Percentiles rank a stretch among this genome's conserved stretches.
Conservation (phyloP, 495 filamentous ascomycete genomes). For the Aspergillus nanangensis region DNA sequence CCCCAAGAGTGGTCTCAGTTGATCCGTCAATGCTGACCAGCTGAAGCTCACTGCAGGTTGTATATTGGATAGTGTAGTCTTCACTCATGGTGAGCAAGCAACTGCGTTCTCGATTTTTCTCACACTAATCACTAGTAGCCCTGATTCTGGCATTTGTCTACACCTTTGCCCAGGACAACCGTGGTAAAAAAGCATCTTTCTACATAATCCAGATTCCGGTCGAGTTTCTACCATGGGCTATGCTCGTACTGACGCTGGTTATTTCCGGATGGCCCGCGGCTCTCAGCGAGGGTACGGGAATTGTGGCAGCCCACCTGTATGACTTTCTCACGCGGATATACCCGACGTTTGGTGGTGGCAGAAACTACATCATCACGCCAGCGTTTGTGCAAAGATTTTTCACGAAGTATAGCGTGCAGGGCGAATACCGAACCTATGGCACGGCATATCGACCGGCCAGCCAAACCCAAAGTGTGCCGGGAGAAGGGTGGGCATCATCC, state of each 20-base stretch:
- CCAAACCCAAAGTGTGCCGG: conserved; percentile 19
- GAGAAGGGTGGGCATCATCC: conserved; percentile 29
- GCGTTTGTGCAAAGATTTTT: conserved; percentile 59
- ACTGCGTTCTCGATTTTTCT: conserved; percentile 3
- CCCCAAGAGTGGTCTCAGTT: background rate
- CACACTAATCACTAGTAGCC: conserved; percentile 43
- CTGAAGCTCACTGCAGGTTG: conserved; percentile 47
- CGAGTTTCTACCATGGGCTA: conserved; percentile 69
- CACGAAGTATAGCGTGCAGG: conserved; percentile 29
- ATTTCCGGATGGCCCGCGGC: conserved; percentile 42
- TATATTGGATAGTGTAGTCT: conserved; percentile 45
- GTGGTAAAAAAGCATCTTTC: conserved; percentile 62
- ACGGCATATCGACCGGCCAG: conserved; percentile 41
- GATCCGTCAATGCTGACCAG: conserved; percentile 27
- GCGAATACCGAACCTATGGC: conserved; percentile 51
- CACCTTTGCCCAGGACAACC: conserved; percentile 77
- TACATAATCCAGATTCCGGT: conserved; percentile 75
- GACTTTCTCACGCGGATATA: conserved; percentile 81
- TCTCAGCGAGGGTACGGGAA: conserved; percentile 57
- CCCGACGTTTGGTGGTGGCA: conserved; percentile 76
- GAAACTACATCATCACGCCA: conserved; percentile 68
- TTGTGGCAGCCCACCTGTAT: conserved; percentile 78
- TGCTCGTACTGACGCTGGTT: conserved; percentile 66
- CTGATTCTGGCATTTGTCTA: conserved; percentile 75
- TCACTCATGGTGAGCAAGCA: conserved; percentile 48